A percentile compares a stretch with the other conserved stretches of the same genome.
Conservation (phyloP, 306 rosid genomes). For the Acacia crassicarpa region DNA sequence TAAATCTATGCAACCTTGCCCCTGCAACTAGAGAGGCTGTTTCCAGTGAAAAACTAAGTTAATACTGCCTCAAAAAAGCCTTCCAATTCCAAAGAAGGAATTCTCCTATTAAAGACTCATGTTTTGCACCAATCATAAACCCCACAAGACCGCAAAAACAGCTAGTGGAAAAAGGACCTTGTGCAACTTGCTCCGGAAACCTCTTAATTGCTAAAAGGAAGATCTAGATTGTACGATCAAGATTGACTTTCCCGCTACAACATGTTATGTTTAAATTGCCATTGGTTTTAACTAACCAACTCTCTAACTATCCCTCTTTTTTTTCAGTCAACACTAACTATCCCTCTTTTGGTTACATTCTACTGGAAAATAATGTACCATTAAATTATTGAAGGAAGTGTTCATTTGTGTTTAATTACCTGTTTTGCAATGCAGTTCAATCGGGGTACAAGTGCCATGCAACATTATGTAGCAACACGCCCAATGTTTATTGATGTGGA, state of each 20-base stretch:
- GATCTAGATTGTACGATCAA: no score
- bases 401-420: not conserved
- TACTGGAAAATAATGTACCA: not conserved
- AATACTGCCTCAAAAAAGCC: not conserved
- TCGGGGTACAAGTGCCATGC: constrained; percentile 99
- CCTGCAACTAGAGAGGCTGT: no score
- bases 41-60: no score
- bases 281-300: not conserved
- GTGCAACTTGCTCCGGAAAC: not conserved
- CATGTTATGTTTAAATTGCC: not conserved
- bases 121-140: not conserved
- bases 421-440: constrained; percentile 65
- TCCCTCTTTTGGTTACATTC: not conserved
- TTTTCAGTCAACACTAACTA: no score
- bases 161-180: not conserved
- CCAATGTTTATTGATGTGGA: constrained; percentile 99
- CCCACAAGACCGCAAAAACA: not conserved
- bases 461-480: constrained; percentile 99
- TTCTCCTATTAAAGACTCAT: not conserved
- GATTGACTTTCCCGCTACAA: not conserved
- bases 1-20: no score
- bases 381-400: constrained; percentile 2
- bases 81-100: not conserved
- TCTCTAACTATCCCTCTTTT: no score
- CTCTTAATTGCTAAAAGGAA: not conserved